phyloP scores from a whole-genome alignment of 176 grass and related monocot species.

The Carex littledalei region DNA sequence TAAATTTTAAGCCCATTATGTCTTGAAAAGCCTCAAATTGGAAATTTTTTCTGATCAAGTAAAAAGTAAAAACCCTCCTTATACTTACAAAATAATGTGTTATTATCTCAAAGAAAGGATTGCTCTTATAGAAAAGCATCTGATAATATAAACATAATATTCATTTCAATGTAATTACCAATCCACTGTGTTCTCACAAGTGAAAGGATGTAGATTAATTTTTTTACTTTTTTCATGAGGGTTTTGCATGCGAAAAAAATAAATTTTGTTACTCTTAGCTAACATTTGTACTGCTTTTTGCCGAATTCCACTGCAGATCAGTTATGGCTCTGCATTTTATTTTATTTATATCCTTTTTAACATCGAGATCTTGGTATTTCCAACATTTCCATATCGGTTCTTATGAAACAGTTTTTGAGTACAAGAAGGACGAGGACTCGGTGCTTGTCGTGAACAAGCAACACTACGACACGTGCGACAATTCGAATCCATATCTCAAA shows the following conservation, averaged over 20 bases:
- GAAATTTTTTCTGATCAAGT: neutral
- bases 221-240: too few species aligned
- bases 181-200: neutral
- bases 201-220: neutral
- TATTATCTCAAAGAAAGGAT: neutral
- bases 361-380: neutral
- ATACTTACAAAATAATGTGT: neutral
- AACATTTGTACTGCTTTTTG: neutral
- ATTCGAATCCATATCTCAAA: constrained; percentile 22
- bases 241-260: too few species aligned
- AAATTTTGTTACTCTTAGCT: neutral
- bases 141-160: neutral
- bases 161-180: neutral
- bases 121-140: neutral
- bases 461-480: constrained; percentile 34
- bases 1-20: neutral
- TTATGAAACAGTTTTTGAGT: constrained; percentile 44
- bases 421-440: constrained; percentile 33
- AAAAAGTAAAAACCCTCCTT: neutral
- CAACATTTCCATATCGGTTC: neutral
- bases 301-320: neutral
- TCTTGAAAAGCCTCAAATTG: neutral
- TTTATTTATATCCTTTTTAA: neutral
- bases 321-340: neutral
- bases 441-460: constrained; percentile 33